Conservation (phyloP, 2,329 filamentous ascomycete species). For the Sporothrix euskadiensis region DNA sequence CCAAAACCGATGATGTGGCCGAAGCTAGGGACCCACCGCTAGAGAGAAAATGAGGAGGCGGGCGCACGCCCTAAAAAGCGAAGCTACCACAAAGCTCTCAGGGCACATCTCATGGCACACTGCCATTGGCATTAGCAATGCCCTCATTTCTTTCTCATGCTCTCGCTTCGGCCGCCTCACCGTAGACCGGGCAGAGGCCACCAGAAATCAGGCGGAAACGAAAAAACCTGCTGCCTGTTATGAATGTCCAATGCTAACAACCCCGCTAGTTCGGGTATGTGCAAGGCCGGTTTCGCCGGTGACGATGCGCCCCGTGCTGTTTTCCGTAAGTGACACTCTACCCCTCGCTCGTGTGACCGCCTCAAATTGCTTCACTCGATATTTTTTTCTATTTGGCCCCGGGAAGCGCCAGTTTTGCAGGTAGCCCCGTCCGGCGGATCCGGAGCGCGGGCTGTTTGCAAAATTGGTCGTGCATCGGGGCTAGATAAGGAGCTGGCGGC, state of each 20-base stretch:
- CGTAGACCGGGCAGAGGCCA: too few relatives aligned
- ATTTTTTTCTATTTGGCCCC: background rate
- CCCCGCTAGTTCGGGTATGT: conserved; percentile 94
- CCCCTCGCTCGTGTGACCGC: background rate
- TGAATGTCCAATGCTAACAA: conserved; percentile 41
- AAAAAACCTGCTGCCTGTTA: background rate
- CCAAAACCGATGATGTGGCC: conserved; percentile 30
- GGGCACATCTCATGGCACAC: background rate
- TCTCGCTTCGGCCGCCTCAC: conserved; percentile 1
- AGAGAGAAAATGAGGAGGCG: conserved; percentile 21
- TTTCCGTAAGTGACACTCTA: conserved; percentile 84
- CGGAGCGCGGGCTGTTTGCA: background rate
- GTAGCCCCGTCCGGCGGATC: background rate
- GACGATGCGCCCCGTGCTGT: conserved; percentile 99
- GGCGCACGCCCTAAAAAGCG: background rate
- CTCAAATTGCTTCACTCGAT: background rate
- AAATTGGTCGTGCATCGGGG: background rate
- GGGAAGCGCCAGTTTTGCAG: background rate
- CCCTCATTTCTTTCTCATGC: background rate
- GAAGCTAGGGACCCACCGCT: conserved; percentile 29
- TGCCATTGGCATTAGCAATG: background rate
- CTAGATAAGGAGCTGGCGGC: background rate
- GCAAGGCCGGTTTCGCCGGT: conserved; percentile 99
- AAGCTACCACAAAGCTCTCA: background rate
- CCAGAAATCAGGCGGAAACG: background rate